phyloP scores from a whole-genome alignment of 2,329 filamentous ascomycete species.

The Cadophora malorum region DNA sequence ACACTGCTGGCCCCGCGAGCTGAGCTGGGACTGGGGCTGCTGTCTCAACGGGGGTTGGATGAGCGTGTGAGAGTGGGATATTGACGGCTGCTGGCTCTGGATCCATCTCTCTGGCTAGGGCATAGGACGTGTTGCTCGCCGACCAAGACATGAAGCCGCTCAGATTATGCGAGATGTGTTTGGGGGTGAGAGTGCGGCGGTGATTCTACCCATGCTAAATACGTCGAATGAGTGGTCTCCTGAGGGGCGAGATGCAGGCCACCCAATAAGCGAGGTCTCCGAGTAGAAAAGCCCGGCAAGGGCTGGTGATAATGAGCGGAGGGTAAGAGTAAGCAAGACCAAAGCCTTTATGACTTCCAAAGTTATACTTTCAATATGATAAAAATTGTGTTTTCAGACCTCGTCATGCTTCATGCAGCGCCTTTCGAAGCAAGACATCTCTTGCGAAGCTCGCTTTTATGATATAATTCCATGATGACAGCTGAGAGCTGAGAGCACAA shows the following conservation, averaged over 20 bases:
- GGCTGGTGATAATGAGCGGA: no score
- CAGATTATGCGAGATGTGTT: slow-evolving; percentile 27
- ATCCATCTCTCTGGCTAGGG: slow-evolving; percentile 25
- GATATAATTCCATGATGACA: slow-evolving; percentile 6
- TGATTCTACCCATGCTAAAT: slow-evolving; percentile 24
- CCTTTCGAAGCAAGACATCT: background rate
- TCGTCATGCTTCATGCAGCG: background rate
- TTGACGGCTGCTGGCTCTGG: slow-evolving; percentile 10
- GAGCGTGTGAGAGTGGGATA: background rate
- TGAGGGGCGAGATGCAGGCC: slow-evolving; percentile 1
- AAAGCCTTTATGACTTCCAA: background rate
- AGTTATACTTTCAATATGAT: background rate
- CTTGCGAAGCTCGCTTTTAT: slow-evolving; percentile 10
- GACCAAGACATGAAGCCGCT: slow-evolving; percentile 36
- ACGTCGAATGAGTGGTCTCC: slow-evolving; percentile 25
- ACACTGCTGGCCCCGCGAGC: slow-evolving; percentile 1
- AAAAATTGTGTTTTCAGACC: background rate
- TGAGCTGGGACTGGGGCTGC: slow-evolving; percentile 1
- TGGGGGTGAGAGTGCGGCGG: slow-evolving; percentile 20
- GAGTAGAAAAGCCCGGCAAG: slow-evolving; percentile 3
- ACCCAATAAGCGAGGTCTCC: slow-evolving; percentile 25
- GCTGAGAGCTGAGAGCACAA: background rate
- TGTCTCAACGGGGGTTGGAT: background rate
- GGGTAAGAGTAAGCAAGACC: no score
- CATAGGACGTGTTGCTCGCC: slow-evolving; percentile 29